Base-by-base conservation (phyloP, 106 monocot species). In the Alisma plantagoaquatica region DNA sequence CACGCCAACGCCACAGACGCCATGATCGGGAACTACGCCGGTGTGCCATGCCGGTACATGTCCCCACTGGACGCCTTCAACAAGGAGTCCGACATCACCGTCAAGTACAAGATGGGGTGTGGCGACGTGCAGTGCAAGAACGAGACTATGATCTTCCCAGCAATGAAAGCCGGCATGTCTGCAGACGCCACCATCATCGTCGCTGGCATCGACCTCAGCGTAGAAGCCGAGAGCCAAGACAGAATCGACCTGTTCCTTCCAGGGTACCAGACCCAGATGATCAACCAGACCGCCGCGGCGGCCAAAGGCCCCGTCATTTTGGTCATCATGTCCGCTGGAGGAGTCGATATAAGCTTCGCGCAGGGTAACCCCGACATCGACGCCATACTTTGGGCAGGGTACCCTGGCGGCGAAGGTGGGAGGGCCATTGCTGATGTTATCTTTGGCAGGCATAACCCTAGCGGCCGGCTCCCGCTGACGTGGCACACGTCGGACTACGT, bases 1-100 rank as follows among this genome's bases (percentile, higher is more conserved):
- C 64, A 77, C 25, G 51, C 51, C 16, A 56, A 77, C 18, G 56
- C 54, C 27, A 60, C 66, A 18, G 14, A 27, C 0, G 43, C 14
- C 12, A 72, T 77, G 63, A 51, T 72, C 12, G 77, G 72, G 57
- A 72, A 77, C 52, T 77, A 77, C 31, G 43, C 19, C 68, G 75
- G 75, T 27, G 23, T 23, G 1, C 76, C 76, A 1, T 76, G 76
- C 47, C 28, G 55, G 14, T 54, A n/a, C 22, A 23, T 43, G 1
- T 38, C 57, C 0, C 69, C 69, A 0, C 3, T 59, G 2, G 38
- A 33, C 10, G 67, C 29, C 17, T 31, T 68, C 53, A 16, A 31
- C 5, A 19, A 29, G 17, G 49, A 59, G 1, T 38, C 12, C 2
- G n/a, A n/a, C n/a, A 10, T 38, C 3, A 10, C 35, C 2, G 67